A percentile compares a stretch with the other conserved stretches of the same genome.
Conservation (phyloP, 352 stramenopile species). For the Globisporangium emineosum region DNA sequence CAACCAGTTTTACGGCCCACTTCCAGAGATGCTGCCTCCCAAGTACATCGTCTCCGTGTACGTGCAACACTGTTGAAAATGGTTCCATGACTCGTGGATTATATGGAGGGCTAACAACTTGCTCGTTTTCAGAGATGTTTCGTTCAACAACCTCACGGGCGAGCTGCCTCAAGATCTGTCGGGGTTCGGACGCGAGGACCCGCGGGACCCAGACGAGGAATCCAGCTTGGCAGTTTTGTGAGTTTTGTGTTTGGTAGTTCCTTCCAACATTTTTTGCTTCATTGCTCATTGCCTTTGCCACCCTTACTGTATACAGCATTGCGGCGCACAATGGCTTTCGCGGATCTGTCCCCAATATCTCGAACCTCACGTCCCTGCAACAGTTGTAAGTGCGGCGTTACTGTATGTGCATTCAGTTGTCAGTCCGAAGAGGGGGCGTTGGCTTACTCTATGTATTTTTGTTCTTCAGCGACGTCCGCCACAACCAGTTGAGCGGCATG, state of each 20-base stretch:
- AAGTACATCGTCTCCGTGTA: constrained; percentile 42
- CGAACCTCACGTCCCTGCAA: constrained; percentile 40
- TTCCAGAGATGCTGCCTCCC: constrained; percentile 30
- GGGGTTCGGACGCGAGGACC: constrained; percentile 42
- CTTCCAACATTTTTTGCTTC: neutral
- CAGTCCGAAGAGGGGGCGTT: no score
- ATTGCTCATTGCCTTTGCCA: neutral
- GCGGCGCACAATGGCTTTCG: constrained; percentile 47
- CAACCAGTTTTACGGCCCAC: constrained; percentile 39
- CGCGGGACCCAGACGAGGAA: constrained; percentile 46
- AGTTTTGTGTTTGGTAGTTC: neutral
- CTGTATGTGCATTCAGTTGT: neutral
- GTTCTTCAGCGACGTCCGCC: constrained; percentile 28
- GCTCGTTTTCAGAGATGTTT: constrained; percentile 40
- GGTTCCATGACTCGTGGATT: neutral
- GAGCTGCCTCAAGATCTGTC: constrained; percentile 33
- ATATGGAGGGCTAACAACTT: neutral
- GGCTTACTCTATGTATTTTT: no score
- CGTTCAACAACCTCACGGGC: constrained; percentile 46
- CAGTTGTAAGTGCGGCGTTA: constrained; percentile 37
- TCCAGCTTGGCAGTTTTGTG: constrained; percentile 47
- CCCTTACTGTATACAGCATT: constrained; percentile 23
- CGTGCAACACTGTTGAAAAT: constrained; percentile 8
- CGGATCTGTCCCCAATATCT: constrained; percentile 36
- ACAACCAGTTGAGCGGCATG: constrained; percentile 30